Conservation (phyloP, 352 stramenopile genomes). For the Pythium coloratum region DNA sequence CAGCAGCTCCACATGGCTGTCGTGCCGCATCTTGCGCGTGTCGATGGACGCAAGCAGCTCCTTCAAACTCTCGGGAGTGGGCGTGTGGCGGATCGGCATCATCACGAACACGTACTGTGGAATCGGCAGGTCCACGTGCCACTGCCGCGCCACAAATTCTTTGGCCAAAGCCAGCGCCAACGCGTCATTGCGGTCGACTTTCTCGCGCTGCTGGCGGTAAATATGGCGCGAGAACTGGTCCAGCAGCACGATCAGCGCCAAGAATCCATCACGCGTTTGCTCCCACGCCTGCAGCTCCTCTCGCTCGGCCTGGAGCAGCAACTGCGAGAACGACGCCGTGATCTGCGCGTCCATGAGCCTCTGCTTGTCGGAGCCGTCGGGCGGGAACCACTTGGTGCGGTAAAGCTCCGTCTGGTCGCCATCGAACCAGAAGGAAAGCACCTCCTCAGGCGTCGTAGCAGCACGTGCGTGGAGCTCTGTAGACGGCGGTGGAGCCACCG, state of each 20-base stretch:
- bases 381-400: constrained; percentile 65
- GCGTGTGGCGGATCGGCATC: constrained; percentile 86
- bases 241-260: constrained; percentile 84
- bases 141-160: constrained; percentile 45
- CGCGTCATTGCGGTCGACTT: constrained; percentile 43
- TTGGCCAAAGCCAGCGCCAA: constrained; percentile 47
- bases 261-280: constrained; percentile 34
- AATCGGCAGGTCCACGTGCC: constrained; percentile 52
- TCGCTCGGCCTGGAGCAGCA: constrained; percentile 46
- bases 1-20: constrained; percentile 60
- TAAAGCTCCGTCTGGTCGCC: constrained; percentile 51
- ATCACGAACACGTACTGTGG: constrained; percentile 76
- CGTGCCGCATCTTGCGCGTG: constrained; percentile 38
- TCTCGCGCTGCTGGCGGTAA: constrained; percentile 43
- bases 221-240: constrained; percentile 88
- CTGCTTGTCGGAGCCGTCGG: constrained; percentile 50
- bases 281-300: constrained; percentile 55
- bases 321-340: constrained; percentile 32
- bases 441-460: constrained; percentile 11
- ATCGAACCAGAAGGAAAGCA: constrained; percentile 69
- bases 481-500: background rate
- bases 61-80: constrained; percentile 55
- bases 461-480: background rate
- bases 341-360: constrained; percentile 44
- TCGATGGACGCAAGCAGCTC: constrained; percentile 57